Evolutionary conservation across 164 flowering plant genomes (phyloP), one percentile per base, ranked within the genome.

Genomic region (Aristolochia contorta): DNA sequence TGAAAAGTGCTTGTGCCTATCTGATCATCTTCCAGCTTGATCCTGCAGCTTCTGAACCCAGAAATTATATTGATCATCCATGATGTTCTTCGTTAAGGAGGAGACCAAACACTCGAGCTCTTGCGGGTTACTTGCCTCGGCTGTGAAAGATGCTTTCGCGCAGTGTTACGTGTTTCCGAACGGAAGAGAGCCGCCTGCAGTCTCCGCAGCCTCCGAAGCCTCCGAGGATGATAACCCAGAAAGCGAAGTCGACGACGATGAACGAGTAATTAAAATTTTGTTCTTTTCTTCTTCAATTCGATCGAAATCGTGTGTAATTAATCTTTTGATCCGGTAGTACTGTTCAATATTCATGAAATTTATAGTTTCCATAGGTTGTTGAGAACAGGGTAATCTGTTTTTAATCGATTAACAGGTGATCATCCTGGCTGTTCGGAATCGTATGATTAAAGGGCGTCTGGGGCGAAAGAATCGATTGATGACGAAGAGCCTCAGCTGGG

Each of bases 381-480:
- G 21, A 56, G 25, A 13, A 27, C 24, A 24, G 27, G 20, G 19
- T 2, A n/a, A n/a, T n/a, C n/a, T n/a, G n/a, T n/a, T n/a, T n/a
- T n/a, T 21, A 18, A 5, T 47, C 2, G 1, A 7, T 19, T 4
- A 25, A n/a, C 78, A 84, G 93, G 78, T 64, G 47, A 68, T 87
- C 23, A 80, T 85, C 51, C 77, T 78, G 46, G 81, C 72, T 2
- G 73, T 87, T 57, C 76, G 84, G 43, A 81, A 71, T n/a, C 67
- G 77, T 56, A 82, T 82, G 24, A 78, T 74, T 78, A 90, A 86
- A 63, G 79, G 77, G 1, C 83, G 80, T 67, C 22, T 66, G 71
- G 83, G 75, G 61, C 77, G 76, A 4, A 81, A 71, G 57, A 70
- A 76, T 4, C 52, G 60, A 58, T 24, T 66, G 23, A 56, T 47